phyloP scores from a whole-genome alignment of 2,329 filamentous ascomycete genomes.

The Alternaria alternata region DNA sequence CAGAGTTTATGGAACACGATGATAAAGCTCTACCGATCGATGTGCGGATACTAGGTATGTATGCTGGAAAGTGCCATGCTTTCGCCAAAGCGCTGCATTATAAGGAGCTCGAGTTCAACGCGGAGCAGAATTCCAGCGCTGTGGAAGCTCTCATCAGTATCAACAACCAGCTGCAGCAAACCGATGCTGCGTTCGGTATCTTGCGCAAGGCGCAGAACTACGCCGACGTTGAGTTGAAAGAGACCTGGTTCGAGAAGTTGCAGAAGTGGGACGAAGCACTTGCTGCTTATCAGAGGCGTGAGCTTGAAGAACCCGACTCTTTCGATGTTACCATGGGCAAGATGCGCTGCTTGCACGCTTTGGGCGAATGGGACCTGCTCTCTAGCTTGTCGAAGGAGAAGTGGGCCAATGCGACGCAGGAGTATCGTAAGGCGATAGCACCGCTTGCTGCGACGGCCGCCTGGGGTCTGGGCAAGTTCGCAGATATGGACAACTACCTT shows the following conservation, averaged over 20 bases:
- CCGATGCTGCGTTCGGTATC: conserved; percentile 97
- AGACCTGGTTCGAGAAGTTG: conserved; percentile 99
- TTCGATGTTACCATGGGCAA: conserved; percentile 99
- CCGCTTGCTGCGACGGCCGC: conserved; percentile 93
- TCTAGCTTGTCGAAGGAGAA: conserved; percentile 89
- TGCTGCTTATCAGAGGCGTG: conserved; percentile 87
- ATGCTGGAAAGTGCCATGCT: conserved; percentile 95
- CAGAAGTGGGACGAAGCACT: conserved; percentile 98
- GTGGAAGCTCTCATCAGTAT: conserved; percentile 98
- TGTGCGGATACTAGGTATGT: conserved; percentile 90
- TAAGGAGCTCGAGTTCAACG: conserved; percentile 97
- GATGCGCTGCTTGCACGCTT: conserved; percentile 96
- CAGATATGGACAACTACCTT: conserved; percentile 97
- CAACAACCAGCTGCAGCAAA: conserved; percentile 99
- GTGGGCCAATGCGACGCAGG: conserved; percentile 87
- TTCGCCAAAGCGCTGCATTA: conserved; percentile 98
- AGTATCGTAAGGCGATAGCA: conserved; percentile 89
- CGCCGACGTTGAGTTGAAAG: conserved; percentile 92
- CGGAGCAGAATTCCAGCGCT: conserved; percentile 93
- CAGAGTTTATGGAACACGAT: conserved; percentile 99
- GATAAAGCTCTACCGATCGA: conserved; percentile 98
- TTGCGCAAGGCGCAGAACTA: conserved; percentile 95
- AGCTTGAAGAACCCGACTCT: conserved; percentile 73
- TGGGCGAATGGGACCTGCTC: conserved; percentile 96
- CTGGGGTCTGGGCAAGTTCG: conserved; percentile 97